Base-by-base conservation (phyloP, 1,139 yeast genomes). In the Geotrichum klebahnii region DNA sequence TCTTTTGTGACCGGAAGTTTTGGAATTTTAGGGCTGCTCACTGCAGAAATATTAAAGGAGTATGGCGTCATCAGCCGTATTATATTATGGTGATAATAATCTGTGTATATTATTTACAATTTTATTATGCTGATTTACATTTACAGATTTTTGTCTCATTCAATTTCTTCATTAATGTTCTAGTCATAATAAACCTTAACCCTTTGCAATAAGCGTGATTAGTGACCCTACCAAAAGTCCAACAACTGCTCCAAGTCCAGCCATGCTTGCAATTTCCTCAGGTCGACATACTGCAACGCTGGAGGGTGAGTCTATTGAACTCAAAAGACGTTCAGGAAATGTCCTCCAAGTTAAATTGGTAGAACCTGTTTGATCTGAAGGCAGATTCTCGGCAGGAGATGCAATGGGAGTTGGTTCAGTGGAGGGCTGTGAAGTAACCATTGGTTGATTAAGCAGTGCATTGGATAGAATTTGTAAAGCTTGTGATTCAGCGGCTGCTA, bases 201-300 rank as follows among this genome's bases (percentile, higher is more conserved):
- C 44, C 36, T 40, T 52, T 4, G 32, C 44, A 39, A 44, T 31
- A 3, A 48, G 19, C 3, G 53, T 49, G 19, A 48, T 26, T 12
- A 52, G 23, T 3, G 50, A 42, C 3, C 55, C 55, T 5, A 52
- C 16, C n/a, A 52, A n/a, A 2, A 46, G 32, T n/a, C 55, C 55
- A 19, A 47, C 6, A 6, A 37, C 51, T 3, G 53, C 55, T 12
- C 53, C 55, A 22, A 44, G 37, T 3, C 55, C 53, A 17, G 53
- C 51, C 28, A 47, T 14, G 3, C 55, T 47, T 1, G 48, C 51
- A 14, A 52, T 39, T 31, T 52, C 55, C 28, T 48, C 45, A 12
- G 55, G 51, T 3, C 51, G 43, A 10, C 42, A 43, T 14, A 37
- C 29, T 12, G 42, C 43, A 16, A 41, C 35, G 32, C 36, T 48